A percentile compares a stretch with the other conserved stretches of the same genome.
phyloP scores from a whole-genome alignment of 306 rosid genomes.

The Rosa rugosa region DNA sequence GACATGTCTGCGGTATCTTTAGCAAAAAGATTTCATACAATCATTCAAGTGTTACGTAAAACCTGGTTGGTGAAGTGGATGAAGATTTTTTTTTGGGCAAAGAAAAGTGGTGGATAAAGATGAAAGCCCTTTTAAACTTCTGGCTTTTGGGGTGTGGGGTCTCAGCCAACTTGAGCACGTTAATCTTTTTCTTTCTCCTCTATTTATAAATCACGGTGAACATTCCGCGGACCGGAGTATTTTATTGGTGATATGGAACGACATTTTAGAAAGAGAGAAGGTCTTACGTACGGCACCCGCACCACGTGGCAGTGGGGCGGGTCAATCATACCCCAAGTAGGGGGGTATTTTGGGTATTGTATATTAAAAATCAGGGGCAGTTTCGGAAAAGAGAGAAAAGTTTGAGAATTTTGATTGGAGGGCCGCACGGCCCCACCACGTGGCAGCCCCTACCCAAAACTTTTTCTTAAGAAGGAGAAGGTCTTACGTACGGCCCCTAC shows the following conservation, averaged over 20 bases:
- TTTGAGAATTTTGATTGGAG: too few relatives aligned
- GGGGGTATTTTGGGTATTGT: too few relatives aligned
- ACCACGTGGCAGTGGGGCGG: too few relatives aligned
- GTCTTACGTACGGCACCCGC: too few relatives aligned
- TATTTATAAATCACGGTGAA: neutral
- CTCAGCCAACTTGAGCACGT: neutral
- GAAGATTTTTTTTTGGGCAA: neutral
- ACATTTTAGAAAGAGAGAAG: constrained; percentile 32
- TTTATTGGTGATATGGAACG: constrained; percentile 16
- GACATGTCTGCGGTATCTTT: constrained; percentile 30
- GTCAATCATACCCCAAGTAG: too few relatives aligned
- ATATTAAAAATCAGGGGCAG: too few relatives aligned
- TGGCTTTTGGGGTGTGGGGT: constrained; percentile 14
- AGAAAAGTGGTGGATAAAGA: constrained; percentile 14
- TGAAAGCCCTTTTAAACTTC: neutral
- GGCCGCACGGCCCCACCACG: too few relatives aligned
- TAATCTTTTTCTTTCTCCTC: neutral
- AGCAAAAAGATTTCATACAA: neutral
- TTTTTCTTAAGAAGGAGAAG: too few relatives aligned
- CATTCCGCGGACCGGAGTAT: constrained; percentile 21
- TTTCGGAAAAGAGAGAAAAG: too few relatives aligned
- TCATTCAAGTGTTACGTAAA: constrained; percentile 1
- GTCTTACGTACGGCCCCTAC: too few relatives aligned
- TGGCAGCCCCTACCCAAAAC: too few relatives aligned
- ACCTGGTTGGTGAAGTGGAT: constrained; percentile 15